phyloP scores from a whole-genome alignment of 1,284 basidiomycete species.

The Coniophora puteana region DNA sequence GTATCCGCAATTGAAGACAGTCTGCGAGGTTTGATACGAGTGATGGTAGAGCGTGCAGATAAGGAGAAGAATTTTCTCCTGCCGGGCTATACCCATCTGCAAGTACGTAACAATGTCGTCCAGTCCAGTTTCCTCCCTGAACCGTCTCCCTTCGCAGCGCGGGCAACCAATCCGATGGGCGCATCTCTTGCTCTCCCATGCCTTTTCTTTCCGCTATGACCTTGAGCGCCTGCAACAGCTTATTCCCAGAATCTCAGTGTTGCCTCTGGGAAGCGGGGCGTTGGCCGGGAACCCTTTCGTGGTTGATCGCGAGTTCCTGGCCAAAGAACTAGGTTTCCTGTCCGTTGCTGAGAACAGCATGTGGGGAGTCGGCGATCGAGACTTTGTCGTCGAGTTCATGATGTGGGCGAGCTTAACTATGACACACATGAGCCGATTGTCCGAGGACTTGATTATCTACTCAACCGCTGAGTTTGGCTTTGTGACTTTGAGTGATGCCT shows the following conservation, averaged over 20 bases:
- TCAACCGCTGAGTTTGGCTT: slow-evolving; percentile 97
- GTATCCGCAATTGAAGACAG: slow-evolving; percentile 69
- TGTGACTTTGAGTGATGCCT: slow-evolving; percentile 91
- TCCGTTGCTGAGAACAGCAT: slow-evolving; percentile 90
- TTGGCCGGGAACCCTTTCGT: slow-evolving; percentile 95
- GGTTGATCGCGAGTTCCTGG: slow-evolving; percentile 88
- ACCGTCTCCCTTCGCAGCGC: slow-evolving; percentile 47
- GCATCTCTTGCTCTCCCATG: slow-evolving; percentile 93
- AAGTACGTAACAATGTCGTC: slow-evolving; percentile 47
- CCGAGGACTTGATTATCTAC: slow-evolving; percentile 96
- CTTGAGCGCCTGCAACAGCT: slow-evolving; percentile 85
- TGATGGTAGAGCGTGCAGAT: slow-evolving; percentile 89
- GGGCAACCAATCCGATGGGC: slow-evolving; percentile 99
- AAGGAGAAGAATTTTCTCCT: slow-evolving; percentile 89
- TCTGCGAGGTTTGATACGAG: slow-evolving; percentile 77
- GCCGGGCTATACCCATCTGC: slow-evolving; percentile 96
- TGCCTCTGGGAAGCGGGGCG: slow-evolving; percentile 92
- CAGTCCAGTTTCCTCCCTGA: not conserved
- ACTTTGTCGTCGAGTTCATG: slow-evolving; percentile 96
- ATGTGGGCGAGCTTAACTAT: slow-evolving; percentile 95
- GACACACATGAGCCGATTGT: slow-evolving; percentile 91
- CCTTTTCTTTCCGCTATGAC: slow-evolving; percentile 87
- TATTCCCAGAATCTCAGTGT: slow-evolving; percentile 83
- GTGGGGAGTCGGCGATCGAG: slow-evolving; percentile 94
- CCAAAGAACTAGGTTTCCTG: slow-evolving; percentile 80